Evolutionary conservation across 805 yeast genomes (phyloP), one percentile per base, ranked within the genome.

Genomic region (Wickerhamiella siamensis): DNA sequence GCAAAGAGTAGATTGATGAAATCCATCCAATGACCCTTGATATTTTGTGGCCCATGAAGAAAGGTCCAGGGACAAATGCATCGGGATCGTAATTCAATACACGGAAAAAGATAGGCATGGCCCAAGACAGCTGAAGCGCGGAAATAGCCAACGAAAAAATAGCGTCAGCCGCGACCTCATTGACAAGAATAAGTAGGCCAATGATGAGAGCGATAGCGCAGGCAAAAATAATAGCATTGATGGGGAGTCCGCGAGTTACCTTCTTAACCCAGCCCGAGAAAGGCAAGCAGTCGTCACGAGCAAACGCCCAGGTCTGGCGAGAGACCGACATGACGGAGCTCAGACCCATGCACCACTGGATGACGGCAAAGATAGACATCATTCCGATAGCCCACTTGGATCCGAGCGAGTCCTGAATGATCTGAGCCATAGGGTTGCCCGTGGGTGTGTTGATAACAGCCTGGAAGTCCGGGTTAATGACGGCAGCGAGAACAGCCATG

Each of bases 241-340:
- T 65, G 6, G 83, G 83, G 4, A 81, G 75, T 43, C 64, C 61
- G 26, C 79, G 73, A 56, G 70, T 65, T 39, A 77, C 78, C 27
- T 49, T 49, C 20, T 35, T 31, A 18, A 17, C 12, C 33, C 29
- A 46, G 15, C 54, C 60, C 18, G 79, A 72, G 17, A 67, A 61
- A 15, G 84, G 84, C 60, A 77, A 72, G 50, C 77, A 66, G 10
- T 76, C 75, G 56, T 77, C 84, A 55, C 84, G 68, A 1, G 83
- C 70, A 55, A 77, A 78, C 3, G 83, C 75, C 52, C 64, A 78
- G 15, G 79, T 69, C 38, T 76, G 81, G 52, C 83, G 65, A 10
- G 80, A 73, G 5, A 79, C 78, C 1, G 82, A 75, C 74, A 75
- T 69, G 53, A 79, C 67, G n/a, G 73, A 45, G 19, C 40, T 41